Evolutionary conservation across 305 asterid genomes (phyloP), one percentile per base, ranked within the genome.

Genomic region (Fraxinus dipetala): DNA sequence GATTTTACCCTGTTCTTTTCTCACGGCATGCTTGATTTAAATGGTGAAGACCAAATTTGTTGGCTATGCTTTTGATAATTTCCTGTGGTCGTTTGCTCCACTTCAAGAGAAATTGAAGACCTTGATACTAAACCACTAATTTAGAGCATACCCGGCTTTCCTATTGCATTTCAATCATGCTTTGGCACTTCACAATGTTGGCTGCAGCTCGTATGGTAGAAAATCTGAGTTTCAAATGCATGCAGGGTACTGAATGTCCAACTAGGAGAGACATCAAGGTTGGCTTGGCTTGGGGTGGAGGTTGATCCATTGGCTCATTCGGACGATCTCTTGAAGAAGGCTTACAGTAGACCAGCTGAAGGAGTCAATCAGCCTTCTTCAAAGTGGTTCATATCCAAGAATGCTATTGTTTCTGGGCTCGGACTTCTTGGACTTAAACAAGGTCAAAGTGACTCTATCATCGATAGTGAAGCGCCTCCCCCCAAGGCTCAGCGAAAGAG

Each of bases 311-410:
- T 94, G 89, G 93, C 94, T 48, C 93, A 92, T 6, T 89, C 99
- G 6, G 97, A 92, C 40, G 96, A 95, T 83, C 86, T 92, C 45
- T 78, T 90, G 89, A 93, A 91, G 81, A 91, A 78, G 51, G 94
- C 93, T 30, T 95, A 96, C 91, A 95, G 77, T 78, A 87, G 98
- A 83, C 97, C 98, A 54, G 87, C 98, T n/a, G 97, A 90, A 84
- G 90, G 88, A 67, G 75, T 24, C 40, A 84, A 87, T 48, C 90
- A 87, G 30, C 82, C 98, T 28, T 89, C 95, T 54, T 89, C 99
- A n/a, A 95, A 93, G 80, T 96, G 99, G 99, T 91, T 96, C 89
- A 96, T 93, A 86, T 92, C 97, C 72, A 95, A 94, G 91, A 91
- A 89, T 24, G 88, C 99, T 28, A 83, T 96, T 14, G 92, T 91